phyloP scores from a whole-genome alignment of 1,284 basidiomycete genomes.

The Fomitiporia mediterranea region DNA sequence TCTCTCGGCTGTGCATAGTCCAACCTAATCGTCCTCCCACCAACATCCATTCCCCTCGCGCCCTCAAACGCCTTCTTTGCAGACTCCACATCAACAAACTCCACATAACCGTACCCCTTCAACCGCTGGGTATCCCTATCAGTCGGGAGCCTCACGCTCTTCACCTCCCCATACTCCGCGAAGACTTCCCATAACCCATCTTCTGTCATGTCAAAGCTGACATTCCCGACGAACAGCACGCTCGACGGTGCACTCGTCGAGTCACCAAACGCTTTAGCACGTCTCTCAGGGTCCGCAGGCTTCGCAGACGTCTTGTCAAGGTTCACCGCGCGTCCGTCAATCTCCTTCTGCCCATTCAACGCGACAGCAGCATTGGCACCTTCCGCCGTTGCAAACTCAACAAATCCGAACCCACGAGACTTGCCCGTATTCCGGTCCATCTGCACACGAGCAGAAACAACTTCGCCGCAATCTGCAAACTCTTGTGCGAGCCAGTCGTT shows the following conservation, averaged over 20 bases:
- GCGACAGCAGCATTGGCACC: conserved; percentile 76
- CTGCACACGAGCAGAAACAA: conserved; percentile 85
- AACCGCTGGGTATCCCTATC: conserved; percentile 88
- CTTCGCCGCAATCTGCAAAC: conserved; percentile 86
- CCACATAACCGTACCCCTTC: conserved; percentile 98
- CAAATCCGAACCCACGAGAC: conserved; percentile 93
- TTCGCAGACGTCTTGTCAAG: conserved; percentile 75
- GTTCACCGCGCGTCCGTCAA: conserved; percentile 88
- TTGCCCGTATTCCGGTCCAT: conserved; percentile 86
- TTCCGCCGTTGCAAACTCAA: conserved; percentile 80
- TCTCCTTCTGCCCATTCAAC: conserved; percentile 74
- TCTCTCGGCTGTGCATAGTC: conserved; percentile 89
- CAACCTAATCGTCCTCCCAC: conserved; percentile 77
- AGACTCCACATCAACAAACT: conserved; percentile 78
- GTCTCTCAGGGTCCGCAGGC: conserved; percentile 59
- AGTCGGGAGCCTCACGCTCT: conserved; percentile 88
- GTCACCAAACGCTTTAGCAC: conserved; percentile 78
- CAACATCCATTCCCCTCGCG: conserved; percentile 73
- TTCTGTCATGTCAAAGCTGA: conserved; percentile 79
- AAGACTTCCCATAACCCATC: conserved; percentile 92
- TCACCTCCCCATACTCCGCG: conserved; percentile 84
- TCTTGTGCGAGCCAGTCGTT: conserved; percentile 93
- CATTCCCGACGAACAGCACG: conserved; percentile 88
- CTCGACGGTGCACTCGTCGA: conserved; percentile 63
- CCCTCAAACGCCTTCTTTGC: conserved; percentile 81